phyloP scores from a whole-genome alignment of 176 grass and related monocot genomes.

The Triticum turgidum region DNA sequence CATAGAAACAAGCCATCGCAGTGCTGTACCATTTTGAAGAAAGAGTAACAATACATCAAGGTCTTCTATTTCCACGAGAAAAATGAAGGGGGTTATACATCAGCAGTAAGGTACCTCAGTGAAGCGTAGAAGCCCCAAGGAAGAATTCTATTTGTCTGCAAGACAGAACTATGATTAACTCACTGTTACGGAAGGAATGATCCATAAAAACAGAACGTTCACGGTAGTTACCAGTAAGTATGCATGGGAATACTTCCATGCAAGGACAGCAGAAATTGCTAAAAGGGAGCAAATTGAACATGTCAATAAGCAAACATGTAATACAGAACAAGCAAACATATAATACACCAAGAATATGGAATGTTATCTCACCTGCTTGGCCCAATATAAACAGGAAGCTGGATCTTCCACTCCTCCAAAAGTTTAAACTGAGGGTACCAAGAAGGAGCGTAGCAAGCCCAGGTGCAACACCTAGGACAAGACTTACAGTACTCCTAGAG shows the following conservation, averaged over 20 bases:
- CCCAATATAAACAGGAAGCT: constrained; percentile 55
- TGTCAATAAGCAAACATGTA: constrained; percentile 3
- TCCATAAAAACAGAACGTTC: background rate
- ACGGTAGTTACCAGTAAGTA: constrained; percentile 51
- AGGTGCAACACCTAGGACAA: constrained; percentile 52
- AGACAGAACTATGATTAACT: constrained; percentile 20
- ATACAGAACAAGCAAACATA: background rate
- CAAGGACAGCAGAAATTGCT: constrained; percentile 54
- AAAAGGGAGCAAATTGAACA: background rate
- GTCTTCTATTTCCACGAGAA: background rate
- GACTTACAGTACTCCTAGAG: constrained; percentile 54
- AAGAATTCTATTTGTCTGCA: constrained; percentile 61
- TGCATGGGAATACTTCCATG: constrained; percentile 60
- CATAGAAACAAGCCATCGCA: constrained; percentile 55
- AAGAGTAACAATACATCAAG: background rate
- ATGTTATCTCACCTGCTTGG: constrained; percentile 51
- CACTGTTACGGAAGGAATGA: background rate
- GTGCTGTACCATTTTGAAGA: constrained; percentile 40
- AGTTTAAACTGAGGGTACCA: constrained; percentile 56
- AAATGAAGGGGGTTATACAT: background rate
- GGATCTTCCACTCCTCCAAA: constrained; percentile 64
- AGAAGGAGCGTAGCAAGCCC: constrained; percentile 48
- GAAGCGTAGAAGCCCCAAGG: constrained; percentile 66
- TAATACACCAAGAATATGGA: background rate
- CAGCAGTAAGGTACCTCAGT: constrained; percentile 44